Conservation (phyloP, 192 early-diverging fungal species). For the Coemansia sp. region DNA sequence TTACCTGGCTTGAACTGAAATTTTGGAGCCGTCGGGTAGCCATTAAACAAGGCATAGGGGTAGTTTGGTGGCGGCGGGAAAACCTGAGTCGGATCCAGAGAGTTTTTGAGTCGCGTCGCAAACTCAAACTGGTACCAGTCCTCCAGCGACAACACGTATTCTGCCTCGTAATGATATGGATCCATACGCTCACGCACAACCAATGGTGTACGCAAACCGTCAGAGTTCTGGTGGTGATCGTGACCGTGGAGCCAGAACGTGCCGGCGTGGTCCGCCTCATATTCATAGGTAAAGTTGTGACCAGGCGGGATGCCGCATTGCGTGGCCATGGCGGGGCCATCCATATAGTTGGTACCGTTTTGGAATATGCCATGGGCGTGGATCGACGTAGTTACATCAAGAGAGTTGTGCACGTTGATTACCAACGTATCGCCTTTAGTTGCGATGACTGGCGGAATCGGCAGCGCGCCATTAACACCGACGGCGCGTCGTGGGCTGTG, state of each 20-base stretch:
- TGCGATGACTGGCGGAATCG: constrained; percentile 34
- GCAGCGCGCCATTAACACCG: constrained; percentile 61
- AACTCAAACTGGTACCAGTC: constrained; percentile 61
- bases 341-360: constrained; percentile 62
- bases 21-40: constrained; percentile 18
- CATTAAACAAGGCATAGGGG: constrained; percentile 58
- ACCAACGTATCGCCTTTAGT: constrained; percentile 24
- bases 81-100: constrained; percentile 45
- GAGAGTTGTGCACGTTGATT: constrained; percentile 37
- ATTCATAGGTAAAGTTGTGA: constrained; percentile 61
- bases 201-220: constrained; percentile 69
- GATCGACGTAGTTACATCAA: constrained; percentile 57
- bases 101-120: constrained; percentile 31
- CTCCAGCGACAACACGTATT: constrained; percentile 59
- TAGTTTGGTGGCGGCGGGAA: constrained; percentile 60
- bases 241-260: constrained; percentile 86
- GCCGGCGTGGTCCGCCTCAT: constrained; percentile 54
- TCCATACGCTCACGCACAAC: constrained; percentile 58
- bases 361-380: constrained; percentile 79
- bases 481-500: constrained; percentile 57
- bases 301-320: constrained; percentile 70
- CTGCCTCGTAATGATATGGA: constrained; percentile 61
- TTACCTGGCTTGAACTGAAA: constrained; percentile 61
- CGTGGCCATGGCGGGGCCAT: constrained; percentile 65
- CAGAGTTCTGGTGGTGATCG: constrained; percentile 64